Base-by-base conservation (phyloP, 2,329 filamentous ascomycete genomes). In the Xylariales sp. region DNA sequence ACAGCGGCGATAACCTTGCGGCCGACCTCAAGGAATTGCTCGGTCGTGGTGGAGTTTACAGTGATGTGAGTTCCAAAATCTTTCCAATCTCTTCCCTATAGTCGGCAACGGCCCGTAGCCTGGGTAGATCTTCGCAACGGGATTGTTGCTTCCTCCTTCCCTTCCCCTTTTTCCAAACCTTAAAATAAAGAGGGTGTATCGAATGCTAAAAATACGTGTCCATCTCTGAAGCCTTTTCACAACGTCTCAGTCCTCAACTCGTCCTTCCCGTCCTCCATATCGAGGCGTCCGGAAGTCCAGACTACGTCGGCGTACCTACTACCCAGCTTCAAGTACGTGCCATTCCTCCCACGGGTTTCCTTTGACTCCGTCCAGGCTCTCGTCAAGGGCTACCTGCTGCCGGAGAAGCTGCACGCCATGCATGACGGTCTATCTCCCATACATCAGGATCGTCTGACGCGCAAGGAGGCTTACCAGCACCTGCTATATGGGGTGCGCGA, bases 171-270 rank as follows among this genome's bases (percentile, higher is more conserved):
- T n/a, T n/a, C n/a, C n/a, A n/a, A n/a, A n/a, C n/a, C n/a, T n/a
- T n/a, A n/a, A n/a, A 15, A 4, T 19, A 12, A 5, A 15, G 10
- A 20, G 14, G 34, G 6, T 8, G 3, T 11, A 16, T 29, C n/a
- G n/a, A n/a, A n/a, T n/a, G n/a, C n/a, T n/a, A n/a, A n/a, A n/a
- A n/a, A n/a, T n/a, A n/a, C n/a, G n/a, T n/a, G n/a, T n/a, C n/a
- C n/a, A n/a, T n/a, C n/a, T n/a, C n/a, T n/a, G n/a, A n/a, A 95
- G 87, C 88, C 89, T 23, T 94, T 85, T 59, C 85, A 90, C 62
- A 87, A 90, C 57, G 64, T 94, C 40, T 76, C 88, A 18, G 67
- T 91, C 40, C 79, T 87, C 16, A 87, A 87, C 52, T 76, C 84
- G 11, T 95, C 88, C 0, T 83, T 95, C 50, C 68, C 74, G 8